Percentiles rank a stretch among this genome's conserved stretches.
Conservation (phyloP, 2,329 filamentous ascomycete species). For the Alternaria ethzedia region DNA sequence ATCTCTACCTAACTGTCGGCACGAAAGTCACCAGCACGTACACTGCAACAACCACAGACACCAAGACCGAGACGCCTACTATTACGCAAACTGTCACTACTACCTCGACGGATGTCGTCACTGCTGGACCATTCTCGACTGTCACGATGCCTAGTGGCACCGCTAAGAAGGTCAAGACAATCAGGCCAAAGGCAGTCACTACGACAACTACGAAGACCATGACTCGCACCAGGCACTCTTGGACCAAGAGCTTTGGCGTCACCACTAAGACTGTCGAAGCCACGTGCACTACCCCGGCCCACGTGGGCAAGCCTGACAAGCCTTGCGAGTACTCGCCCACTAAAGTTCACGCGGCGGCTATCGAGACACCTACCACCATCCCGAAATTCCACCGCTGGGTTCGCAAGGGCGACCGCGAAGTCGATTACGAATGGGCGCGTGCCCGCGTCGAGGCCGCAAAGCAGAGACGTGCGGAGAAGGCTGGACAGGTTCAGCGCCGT, state of each 20-base stretch:
- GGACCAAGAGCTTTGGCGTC: constrained; percentile 33
- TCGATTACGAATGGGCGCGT: constrained; percentile 44
- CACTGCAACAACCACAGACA: constrained; percentile 44
- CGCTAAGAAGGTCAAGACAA: constrained; percentile 39
- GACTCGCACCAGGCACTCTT: constrained; percentile 35
- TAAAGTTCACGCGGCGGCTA: constrained; percentile 36
- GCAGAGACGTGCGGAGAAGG: constrained; percentile 32
- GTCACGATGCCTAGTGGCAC: constrained; percentile 42
- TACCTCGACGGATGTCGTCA: constrained; percentile 32
- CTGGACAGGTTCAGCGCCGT: constrained; percentile 35
- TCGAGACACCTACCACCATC: constrained; percentile 35
- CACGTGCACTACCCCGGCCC: constrained; percentile 46
- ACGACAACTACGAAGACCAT: constrained; percentile 31
- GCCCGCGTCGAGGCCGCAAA: constrained; percentile 45
- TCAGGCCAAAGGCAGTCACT: constrained; percentile 38
- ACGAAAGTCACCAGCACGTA: constrained; percentile 39
- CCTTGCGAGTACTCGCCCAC: constrained; percentile 46
- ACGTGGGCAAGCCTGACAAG: constrained; percentile 41
- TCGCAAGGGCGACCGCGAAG: constrained; percentile 36
- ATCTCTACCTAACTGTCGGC: constrained; percentile 43
- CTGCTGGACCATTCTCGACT: constrained; percentile 37
- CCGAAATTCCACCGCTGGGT: constrained; percentile 30
- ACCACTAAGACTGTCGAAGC: constrained; percentile 47
- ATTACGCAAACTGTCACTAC: constrained; percentile 30
- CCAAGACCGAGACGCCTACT: constrained; percentile 37